These are phyloP conservation scores for Aspergillus incahuasiensis DNA, from an alignment of 495 filamentous ascomycete species.

Conservation along the genomic window DNA sequence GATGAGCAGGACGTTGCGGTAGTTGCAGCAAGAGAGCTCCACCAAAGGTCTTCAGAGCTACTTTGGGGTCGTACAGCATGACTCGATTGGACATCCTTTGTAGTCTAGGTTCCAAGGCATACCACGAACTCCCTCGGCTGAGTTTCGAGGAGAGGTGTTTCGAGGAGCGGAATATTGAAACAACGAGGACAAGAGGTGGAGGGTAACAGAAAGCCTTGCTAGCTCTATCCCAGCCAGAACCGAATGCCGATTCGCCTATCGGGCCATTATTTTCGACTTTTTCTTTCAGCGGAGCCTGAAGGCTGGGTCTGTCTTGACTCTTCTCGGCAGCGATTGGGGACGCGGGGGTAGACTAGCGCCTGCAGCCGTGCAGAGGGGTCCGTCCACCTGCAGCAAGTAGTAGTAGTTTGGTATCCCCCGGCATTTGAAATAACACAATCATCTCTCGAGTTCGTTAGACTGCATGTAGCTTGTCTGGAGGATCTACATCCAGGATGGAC, in stretches of 20 bases:
- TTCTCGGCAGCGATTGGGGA: slow-evolving; percentile 5
- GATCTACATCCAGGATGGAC: too few relatives aligned
- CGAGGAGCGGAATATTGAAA: neutral
- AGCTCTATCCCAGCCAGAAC: slow-evolving; percentile 1
- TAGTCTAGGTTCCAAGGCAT: slow-evolving; percentile 14
- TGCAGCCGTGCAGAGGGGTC: slow-evolving; percentile 19
- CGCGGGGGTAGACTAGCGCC: neutral
- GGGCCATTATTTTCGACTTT: neutral
- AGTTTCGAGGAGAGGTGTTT: neutral
- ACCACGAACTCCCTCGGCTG: slow-evolving; percentile 3
- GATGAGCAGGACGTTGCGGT: neutral
- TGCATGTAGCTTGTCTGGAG: neutral
- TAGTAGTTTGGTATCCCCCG: neutral
- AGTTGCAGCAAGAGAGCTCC: neutral
- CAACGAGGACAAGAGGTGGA: neutral
- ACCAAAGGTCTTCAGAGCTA: neutral
- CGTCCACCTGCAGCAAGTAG: slow-evolving; percentile 16
- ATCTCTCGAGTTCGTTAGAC: neutral
- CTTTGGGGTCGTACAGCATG: slow-evolving; percentile 14
- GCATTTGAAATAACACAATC: neutral
- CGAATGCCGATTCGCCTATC: neutral
- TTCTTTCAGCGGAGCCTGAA: neutral
- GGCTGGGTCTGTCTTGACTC: slow-evolving; percentile 2
- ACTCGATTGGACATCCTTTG: slow-evolving; percentile 5
- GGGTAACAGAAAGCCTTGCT: neutral